Evolutionary conservation across 1,139 yeast genomes (phyloP).

Genomic region (Waltiozyma sp.): DNA sequence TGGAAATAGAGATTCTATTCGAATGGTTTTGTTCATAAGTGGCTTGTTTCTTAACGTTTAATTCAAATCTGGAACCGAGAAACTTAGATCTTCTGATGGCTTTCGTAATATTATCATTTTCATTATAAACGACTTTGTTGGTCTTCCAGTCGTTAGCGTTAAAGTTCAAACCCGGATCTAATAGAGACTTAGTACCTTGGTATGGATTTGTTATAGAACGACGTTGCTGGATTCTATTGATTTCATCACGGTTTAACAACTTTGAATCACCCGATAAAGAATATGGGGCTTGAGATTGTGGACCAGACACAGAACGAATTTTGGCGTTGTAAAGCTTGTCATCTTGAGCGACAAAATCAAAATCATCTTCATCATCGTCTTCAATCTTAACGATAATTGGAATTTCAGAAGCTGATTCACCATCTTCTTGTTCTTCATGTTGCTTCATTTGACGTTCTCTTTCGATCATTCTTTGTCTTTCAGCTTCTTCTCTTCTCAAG

Average conservation of each 20-base stretch:
- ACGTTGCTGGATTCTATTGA: conserved; percentile 21
- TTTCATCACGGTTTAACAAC: conserved; percentile 14
- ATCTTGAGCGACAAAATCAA: background rate
- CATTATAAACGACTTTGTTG: conserved; percentile 11
- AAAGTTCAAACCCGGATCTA: conserved; percentile 44
- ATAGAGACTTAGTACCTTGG: conserved; percentile 48
- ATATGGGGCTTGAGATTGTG: conserved; percentile 11
- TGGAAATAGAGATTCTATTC: conserved; percentile 34
- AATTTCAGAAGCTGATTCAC: too few species aligned
- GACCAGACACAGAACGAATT: conserved; percentile 27
- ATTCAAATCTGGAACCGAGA: conserved; percentile 29
- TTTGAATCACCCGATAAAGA: conserved; percentile 14
- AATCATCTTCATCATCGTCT: conserved; percentile 9
- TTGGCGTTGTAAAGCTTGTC: conserved; percentile 12
- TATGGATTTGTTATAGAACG: conserved; percentile 28
- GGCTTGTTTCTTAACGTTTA: conserved; percentile 15
- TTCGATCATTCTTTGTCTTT: conserved; percentile 6
- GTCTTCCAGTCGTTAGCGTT: conserved; percentile 16
- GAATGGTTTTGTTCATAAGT: conserved; percentile 20
- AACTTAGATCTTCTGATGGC: conserved; percentile 32
- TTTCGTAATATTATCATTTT: conserved; percentile 16
- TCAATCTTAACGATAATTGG: conserved; percentile 4
- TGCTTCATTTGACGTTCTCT: conserved; percentile 4
- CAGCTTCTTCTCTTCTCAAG: conserved; percentile 8
- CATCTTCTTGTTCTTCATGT: conserved; percentile 9